Evolutionary conservation across 1,284 basidiomycete genomes (phyloP).

Genomic region (Trichosporon ovoides): DNA sequence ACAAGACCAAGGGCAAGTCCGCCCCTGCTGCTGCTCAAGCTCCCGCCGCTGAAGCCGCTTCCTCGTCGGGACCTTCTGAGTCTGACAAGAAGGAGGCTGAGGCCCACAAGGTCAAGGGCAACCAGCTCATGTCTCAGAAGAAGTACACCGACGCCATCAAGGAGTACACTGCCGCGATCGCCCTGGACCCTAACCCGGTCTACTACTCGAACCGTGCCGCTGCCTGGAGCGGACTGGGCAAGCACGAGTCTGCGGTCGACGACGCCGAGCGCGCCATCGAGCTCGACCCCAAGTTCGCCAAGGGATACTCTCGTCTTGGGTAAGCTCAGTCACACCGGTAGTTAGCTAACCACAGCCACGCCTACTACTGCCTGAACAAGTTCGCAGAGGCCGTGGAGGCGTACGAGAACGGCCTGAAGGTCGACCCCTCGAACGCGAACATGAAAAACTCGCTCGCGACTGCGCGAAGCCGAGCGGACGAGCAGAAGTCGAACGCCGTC

Average conservation of each 20-base stretch:
- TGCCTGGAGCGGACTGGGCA: conserved; percentile 80
- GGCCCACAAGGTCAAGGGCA: conserved; percentile 74
- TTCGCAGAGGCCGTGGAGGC: conserved; percentile 74
- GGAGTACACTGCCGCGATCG: conserved; percentile 71
- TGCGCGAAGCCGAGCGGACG: conserved; percentile 61
- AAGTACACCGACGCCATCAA: conserved; percentile 73
- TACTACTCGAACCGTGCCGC: conserved; percentile 95
- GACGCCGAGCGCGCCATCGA: conserved; percentile 85
- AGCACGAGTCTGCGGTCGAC: conserved; percentile 76
- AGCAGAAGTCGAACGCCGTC: conserved; percentile 24
- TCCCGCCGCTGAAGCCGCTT: conserved; percentile 30
- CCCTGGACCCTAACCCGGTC: conserved; percentile 65
- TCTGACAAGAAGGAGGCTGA: conserved; percentile 75
- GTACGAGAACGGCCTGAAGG: conserved; percentile 77
- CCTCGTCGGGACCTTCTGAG: conserved; percentile 52
- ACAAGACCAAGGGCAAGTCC: conserved; percentile 65
- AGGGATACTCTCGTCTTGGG: conserved; percentile 94
- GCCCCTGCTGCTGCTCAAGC: conserved; percentile 17
- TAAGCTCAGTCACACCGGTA: conserved; percentile 43
- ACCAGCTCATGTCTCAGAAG: conserved; percentile 70
- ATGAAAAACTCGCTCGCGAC: conserved; percentile 83
- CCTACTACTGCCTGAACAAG: conserved; percentile 80
- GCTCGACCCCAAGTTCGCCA: conserved; percentile 81
- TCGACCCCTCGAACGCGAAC: conserved; percentile 79
- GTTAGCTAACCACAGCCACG: conserved; percentile 60